Base-by-base conservation (phyloP, 106 monocot genomes). In the Phalaenopsis aphrodite region DNA sequence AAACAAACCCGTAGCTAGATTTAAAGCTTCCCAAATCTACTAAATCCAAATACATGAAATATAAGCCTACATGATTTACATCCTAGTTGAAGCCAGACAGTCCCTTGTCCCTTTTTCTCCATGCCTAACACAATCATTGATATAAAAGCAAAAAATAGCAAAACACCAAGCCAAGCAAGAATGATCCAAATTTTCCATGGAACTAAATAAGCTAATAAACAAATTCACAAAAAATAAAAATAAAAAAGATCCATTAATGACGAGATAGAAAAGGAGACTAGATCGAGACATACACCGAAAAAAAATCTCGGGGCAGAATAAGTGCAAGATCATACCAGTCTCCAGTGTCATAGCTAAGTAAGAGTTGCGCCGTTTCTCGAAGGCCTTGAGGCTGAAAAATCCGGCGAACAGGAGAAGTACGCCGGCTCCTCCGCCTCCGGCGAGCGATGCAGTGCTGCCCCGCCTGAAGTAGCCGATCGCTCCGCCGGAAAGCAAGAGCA, bases 391-490 rank as follows among this genome's bases (percentile, higher is more conserved):
- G 82, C 89, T 91, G 80, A 93, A 21, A 78, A 85, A 83, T 15
- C 95, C 93, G 37, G 93, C 89, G 75, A 93, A 74, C 73, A 93
- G 84, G 41, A 96, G 87, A 72, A 88, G 56, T 52, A 81, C 15
- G 72, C 96, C 96, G 21, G 91, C 82, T 12, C 88, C 90, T 39
- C 42, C 88, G 6, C 96, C 96, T 49, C 91, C 91, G 5, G 88
- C 91, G 37, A 96, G 87, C 16, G 96, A 96, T 19, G 88, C 82
- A 8, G 83, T 84, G 88, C 96, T 96, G 0, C 93, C 87, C 45
- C 78, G 86, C 78, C 78, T 68, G 11, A 75, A 36, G 77, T 85
- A 96, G 17, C 90, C 96, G 10, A 81, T 72, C 76, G 89, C 45
- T 19, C 96, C 96, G 21, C 96, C 96, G 52, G 66, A 84, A 42